Evolutionary conservation across 1,284 basidiomycete genomes (phyloP).

Genomic region (Papiliotrema fonsecae): DNA sequence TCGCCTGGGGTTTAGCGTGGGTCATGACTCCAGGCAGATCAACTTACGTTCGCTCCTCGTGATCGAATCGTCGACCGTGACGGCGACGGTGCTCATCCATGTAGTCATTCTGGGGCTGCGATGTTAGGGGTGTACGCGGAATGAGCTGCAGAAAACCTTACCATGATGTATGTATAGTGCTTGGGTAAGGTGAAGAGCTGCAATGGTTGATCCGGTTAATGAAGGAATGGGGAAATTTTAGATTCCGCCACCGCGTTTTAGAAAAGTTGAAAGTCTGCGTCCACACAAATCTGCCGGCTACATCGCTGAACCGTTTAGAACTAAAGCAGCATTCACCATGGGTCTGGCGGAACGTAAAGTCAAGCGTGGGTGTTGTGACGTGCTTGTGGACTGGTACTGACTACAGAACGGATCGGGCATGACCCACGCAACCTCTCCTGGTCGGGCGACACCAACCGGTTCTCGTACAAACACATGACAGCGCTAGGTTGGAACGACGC

Average conservation of each 20-base stretch:
- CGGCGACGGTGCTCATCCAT: slow-evolving; percentile 50
- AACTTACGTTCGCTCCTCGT: slow-evolving; percentile 47
- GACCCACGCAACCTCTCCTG: slow-evolving; percentile 49
- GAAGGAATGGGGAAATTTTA: slow-evolving; percentile 21
- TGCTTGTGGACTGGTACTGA: neutral
- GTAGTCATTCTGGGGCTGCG: slow-evolving; percentile 44
- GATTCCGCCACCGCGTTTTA: slow-evolving; percentile 7
- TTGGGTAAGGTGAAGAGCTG: neutral
- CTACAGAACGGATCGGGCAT: slow-evolving; percentile 43
- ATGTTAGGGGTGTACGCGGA: slow-evolving; percentile 10
- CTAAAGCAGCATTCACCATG: too few species aligned
- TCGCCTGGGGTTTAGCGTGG: slow-evolving; percentile 57
- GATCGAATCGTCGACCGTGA: slow-evolving; percentile 48
- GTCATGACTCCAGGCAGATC: neutral
- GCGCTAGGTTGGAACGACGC: slow-evolving; percentile 46
- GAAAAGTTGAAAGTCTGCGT: neutral
- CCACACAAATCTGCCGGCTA: neutral
- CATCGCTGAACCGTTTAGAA: neutral
- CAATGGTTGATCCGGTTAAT: neutral
- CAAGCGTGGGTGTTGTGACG: slow-evolving; percentile 41
- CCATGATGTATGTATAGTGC: slow-evolving; percentile 11
- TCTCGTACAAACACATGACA: slow-evolving; percentile 48
- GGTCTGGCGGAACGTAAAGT: slow-evolving; percentile 47
- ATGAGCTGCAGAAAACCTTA: slow-evolving; percentile 12
- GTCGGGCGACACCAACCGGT: slow-evolving; percentile 46